Conservation (phyloP, 305 asterid species). For the Plantago rigida region DNA sequence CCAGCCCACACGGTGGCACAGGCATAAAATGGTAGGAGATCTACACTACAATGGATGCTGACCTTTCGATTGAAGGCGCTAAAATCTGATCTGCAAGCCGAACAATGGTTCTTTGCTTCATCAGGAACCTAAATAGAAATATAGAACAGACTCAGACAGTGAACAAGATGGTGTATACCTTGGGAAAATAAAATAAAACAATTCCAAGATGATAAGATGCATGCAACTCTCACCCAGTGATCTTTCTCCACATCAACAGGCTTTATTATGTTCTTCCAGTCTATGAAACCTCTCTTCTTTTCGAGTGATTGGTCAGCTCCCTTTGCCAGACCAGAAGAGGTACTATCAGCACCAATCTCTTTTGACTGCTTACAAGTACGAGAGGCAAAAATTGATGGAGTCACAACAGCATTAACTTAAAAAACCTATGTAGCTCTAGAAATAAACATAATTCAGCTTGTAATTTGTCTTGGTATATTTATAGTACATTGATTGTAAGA, state of each 20-base stretch:
- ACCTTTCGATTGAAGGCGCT: conserved; percentile 75
- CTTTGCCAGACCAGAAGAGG: conserved; percentile 38
- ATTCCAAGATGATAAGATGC: conserved; percentile 1
- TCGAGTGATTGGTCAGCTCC: conserved; percentile 58
- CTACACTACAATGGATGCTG: conserved; percentile 22
- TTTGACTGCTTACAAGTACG: conserved; percentile 46
- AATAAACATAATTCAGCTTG: neutral
- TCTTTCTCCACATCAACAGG: conserved; percentile 70
- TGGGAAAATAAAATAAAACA: neutral
- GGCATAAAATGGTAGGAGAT: conserved; percentile 6
- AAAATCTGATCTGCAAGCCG: conserved; percentile 51
- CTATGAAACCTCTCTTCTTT: conserved; percentile 59
- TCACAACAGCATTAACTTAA: conserved; percentile 16
- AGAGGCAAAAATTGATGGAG: conserved; percentile 12
- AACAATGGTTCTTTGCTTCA: conserved; percentile 72
- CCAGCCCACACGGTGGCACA: neutral
- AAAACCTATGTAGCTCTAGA: conserved; percentile 14
- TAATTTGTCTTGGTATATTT: too few relatives aligned
- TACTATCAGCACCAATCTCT: conserved; percentile 59
- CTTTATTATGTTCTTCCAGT: conserved; percentile 71
- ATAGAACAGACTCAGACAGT: conserved; percentile 13
- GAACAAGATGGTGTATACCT: conserved; percentile 1
- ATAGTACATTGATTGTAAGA: too few relatives aligned
- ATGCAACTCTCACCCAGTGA: conserved; percentile 65
- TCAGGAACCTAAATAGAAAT: conserved; percentile 62